Base-by-base conservation (phyloP, 2,329 filamentous ascomycete genomes). In the Fusarium sarcochroum region DNA sequence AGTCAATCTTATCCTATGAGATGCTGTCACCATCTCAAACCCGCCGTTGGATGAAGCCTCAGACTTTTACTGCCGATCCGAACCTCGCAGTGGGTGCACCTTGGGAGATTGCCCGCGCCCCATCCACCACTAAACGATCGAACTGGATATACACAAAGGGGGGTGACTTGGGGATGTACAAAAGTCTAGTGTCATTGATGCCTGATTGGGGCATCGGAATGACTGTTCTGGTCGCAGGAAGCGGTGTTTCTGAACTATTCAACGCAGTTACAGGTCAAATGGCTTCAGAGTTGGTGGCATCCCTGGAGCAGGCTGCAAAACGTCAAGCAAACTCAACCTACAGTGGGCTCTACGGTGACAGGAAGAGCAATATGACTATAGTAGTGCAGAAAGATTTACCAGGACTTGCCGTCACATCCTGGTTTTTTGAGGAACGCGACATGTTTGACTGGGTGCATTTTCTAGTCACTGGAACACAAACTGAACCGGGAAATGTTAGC, bases 111-210 rank as follows among this genome's bases (percentile, higher is more conserved):
- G 49, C 49, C n/a, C 38, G 25, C 2, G 17, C 30, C 8, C 17
- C 49, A 4, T 45, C 38, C n/a, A 9, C 15, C 30, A 35, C 27
- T 4, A 46, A 13, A 14, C 21, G 27, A 46, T 7, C 13, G 2
- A 52, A 7, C 10, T 52, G 49, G 27, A 46, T 52, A 21, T 52
- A 52, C 3, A 52, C 49, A 2, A 52, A 52, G 2, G 49, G 49
- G 5, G 49, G 49, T 2, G 8, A 34, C 13, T 10, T 52, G 18
- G 27, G 38, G 1, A 45, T 23, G 25, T 46, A 52, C 15, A 46
- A 14, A 6, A 52, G 49, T 7, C 11, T 52, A 5, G 21, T 52
- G 18, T 25, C 49, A 11, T 17, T 52, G 1, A 6, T 52, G 3
- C 49, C 49, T 18, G 49, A 52, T 5, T 52, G 25, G 25, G 49